These are phyloP conservation scores for Botrytis fragariae DNA, from an alignment of 2,329 filamentous ascomycete species.

Conservation along the genomic window DNA sequence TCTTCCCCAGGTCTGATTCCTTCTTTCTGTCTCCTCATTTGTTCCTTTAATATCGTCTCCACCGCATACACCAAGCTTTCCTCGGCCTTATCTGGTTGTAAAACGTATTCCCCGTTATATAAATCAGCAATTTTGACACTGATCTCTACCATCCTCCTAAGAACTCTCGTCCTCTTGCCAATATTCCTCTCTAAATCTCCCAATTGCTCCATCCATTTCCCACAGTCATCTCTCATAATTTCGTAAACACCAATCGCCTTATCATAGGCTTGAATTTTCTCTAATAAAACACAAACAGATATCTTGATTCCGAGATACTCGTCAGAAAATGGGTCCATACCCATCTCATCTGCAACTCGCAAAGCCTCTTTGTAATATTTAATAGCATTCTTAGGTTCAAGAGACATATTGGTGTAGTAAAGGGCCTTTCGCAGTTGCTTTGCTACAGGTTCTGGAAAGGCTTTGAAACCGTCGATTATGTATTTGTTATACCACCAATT, in stretches of 20 bases:
- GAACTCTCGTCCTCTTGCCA: slow-evolving; percentile 58
- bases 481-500: slow-evolving; percentile 38
- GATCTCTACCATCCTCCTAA: slow-evolving; percentile 72
- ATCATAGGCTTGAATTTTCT: slow-evolving; percentile 68
- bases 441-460: slow-evolving; percentile 67
- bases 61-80: slow-evolving; percentile 77
- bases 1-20: slow-evolving; percentile 69
- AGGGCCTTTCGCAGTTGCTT: slow-evolving; percentile 78
- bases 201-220: slow-evolving; percentile 57
- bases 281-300: slow-evolving; percentile 74
- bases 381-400: slow-evolving; percentile 73
- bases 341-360: slow-evolving; percentile 66
- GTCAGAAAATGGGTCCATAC: slow-evolving; percentile 85
- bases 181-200: slow-evolving; percentile 48
- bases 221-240: slow-evolving; percentile 67
- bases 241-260: slow-evolving; percentile 76
- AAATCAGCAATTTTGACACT: slow-evolving; percentile 82
- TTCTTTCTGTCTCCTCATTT: slow-evolving; percentile 53
- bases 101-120: slow-evolving; percentile 73
- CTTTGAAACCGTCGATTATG: slow-evolving; percentile 46
- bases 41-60: slow-evolving; percentile 73
- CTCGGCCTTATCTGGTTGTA: slow-evolving; percentile 71
- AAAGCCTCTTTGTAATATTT: slow-evolving; percentile 83
- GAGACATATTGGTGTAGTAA: slow-evolving; percentile 77
- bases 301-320: slow-evolving; percentile 89